A percentile compares a stretch with the other conserved stretches of the same genome.
Evolutionary conservation across 176 grass and related monocot species (phyloP).

Genomic region (Themeda triandra): DNA sequence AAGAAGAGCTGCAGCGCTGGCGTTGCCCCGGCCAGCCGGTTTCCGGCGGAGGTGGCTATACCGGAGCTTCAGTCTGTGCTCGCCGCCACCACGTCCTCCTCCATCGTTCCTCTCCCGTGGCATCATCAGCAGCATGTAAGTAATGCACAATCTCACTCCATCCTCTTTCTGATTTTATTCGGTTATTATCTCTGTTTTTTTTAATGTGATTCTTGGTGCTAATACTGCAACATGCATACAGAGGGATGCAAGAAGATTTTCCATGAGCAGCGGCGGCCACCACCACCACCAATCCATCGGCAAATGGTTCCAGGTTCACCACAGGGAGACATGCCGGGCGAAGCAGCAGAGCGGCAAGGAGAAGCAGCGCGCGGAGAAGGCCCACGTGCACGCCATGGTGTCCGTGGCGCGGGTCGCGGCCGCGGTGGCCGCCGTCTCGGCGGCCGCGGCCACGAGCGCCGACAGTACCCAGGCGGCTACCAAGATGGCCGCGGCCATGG

Average conservation of each 20-base stretch:
- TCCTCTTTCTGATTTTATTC: background rate
- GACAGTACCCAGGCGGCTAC: conserved; percentile 31
- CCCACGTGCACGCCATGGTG: conserved; percentile 71
- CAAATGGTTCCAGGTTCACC: conserved; percentile 68
- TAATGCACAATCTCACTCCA: conserved; percentile 16
- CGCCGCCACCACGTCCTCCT: conserved; percentile 13
- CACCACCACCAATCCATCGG: conserved; percentile 50
- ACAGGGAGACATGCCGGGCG: conserved; percentile 45
- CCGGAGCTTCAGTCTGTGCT: conserved; percentile 54
- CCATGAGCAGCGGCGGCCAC: conserved; percentile 37
- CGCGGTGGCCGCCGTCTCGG: conserved; percentile 61
- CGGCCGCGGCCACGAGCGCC: conserved; percentile 40
- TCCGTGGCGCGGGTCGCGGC: conserved; percentile 80
- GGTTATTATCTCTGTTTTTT: background rate
- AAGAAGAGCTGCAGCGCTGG: conserved; percentile 43
- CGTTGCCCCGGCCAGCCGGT: conserved; percentile 17
- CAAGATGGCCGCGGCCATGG: conserved; percentile 76
- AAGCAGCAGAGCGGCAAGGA: conserved; percentile 69
- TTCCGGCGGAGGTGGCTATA: conserved; percentile 61
- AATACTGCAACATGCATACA: conserved; percentile 1
- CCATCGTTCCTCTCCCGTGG: conserved; percentile 25
- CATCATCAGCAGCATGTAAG: conserved; percentile 21
- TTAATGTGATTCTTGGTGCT: background rate
- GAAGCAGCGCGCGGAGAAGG: conserved; percentile 72
- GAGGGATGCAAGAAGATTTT: conserved; percentile 21